Evolutionary conservation across 768 basidiomycete genomes (phyloP).

Genomic region (Baorangia bicolor): DNA sequence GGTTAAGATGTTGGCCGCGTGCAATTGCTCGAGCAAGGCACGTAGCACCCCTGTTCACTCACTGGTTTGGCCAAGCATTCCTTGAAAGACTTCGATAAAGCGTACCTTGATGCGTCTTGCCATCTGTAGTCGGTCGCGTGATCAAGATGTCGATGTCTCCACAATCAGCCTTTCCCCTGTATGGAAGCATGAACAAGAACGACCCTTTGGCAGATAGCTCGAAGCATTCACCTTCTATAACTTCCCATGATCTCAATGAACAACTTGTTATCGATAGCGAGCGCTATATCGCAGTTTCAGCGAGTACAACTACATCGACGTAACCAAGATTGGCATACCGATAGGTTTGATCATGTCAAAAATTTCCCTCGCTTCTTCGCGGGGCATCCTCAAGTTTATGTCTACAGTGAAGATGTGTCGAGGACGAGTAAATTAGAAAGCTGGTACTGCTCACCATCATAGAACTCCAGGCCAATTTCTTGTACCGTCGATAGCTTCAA

Average conservation of each 20-base stretch:
- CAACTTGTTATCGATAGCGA: constrained; percentile 65
- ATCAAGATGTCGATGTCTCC: constrained; percentile 93
- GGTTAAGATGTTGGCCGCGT: constrained; percentile 60
- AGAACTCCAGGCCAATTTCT: constrained; percentile 65
- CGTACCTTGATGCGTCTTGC: constrained; percentile 69
- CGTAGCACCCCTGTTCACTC: constrained; percentile 53
- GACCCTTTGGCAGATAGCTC: neutral
- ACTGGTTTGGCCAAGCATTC: neutral
- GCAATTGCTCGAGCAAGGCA: constrained; percentile 56
- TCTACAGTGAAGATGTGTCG: constrained; percentile 43
- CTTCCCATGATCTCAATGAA: constrained; percentile 91
- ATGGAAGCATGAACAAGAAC: neutral
- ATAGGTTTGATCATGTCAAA: constrained; percentile 70
- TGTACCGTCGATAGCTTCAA: constrained; percentile 60
- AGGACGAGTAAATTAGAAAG: neutral
- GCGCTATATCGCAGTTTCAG: constrained; percentile 44
- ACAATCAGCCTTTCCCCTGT: constrained; percentile 74
- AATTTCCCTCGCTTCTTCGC: constrained; percentile 72
- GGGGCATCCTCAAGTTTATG: constrained; percentile 82
- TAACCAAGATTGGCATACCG: constrained; percentile 41
- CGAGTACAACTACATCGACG: neutral
- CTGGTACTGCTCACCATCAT: constrained; percentile 52
- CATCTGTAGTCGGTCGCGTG: constrained; percentile 71
- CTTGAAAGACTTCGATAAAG: neutral
- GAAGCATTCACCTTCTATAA: constrained; percentile 60